phyloP scores from a whole-genome alignment of 225 moss, liverwort and hornwort species.

The Marchantia polymorpha region DNA sequence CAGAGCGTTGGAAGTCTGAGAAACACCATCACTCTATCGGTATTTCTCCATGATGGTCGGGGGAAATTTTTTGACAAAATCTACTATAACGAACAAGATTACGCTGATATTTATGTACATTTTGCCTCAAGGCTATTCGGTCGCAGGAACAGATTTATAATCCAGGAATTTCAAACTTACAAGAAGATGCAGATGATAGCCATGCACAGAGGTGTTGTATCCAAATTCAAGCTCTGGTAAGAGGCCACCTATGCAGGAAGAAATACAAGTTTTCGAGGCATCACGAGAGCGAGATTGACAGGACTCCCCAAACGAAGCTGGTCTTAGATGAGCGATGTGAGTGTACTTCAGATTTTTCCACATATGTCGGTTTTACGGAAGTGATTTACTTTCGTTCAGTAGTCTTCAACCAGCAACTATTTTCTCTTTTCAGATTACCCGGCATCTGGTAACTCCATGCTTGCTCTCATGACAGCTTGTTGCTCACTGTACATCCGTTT shows the following conservation, averaged over 20 bases:
- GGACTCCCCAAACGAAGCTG: background rate
- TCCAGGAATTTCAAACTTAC: background rate
- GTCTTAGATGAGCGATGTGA: background rate
- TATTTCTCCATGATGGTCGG: no score
- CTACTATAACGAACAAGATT: background rate
- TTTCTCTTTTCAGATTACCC: no score
- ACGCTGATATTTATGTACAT: background rate
- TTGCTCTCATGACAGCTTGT: no score
- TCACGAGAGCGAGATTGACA: background rate
- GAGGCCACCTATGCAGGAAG: constrained; percentile 41
- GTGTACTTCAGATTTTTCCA: no score
- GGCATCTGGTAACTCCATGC: no score
- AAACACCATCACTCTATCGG: no score
- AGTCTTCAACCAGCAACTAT: no score
- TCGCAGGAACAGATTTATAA: constrained; percentile 14
- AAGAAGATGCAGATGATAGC: background rate
- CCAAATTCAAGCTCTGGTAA: constrained; percentile 35
- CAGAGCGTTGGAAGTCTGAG: no score
- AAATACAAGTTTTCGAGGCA: constrained; percentile 10
- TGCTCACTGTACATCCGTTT: no score
- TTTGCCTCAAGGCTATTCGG: background rate
- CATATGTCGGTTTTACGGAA: no score
- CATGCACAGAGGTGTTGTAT: constrained; percentile 22
- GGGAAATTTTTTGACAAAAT: background rate
- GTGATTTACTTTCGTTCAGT: no score